Evolutionary conservation across 768 basidiomycete genomes (phyloP).

Genomic region (Termitomyces sp.): DNA sequence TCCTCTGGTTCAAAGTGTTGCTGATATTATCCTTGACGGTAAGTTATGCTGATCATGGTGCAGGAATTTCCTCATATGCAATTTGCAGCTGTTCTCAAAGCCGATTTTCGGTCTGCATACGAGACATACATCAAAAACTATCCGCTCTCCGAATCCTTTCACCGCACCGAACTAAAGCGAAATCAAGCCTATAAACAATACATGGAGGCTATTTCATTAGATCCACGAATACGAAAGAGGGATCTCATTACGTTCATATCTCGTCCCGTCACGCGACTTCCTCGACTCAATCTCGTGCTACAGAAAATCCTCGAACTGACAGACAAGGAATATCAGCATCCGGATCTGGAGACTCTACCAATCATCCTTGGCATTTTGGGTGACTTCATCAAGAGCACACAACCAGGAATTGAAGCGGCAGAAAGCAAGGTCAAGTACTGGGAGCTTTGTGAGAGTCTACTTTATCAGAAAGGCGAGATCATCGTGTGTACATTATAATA

Average conservation of each 20-base stretch:
- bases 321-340: conserved; percentile 64
- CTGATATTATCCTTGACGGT: conserved; percentile 86
- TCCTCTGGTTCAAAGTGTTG: conserved; percentile 77
- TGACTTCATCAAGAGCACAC: conserved; percentile 77
- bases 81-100: conserved; percentile 39
- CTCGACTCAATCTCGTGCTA: conserved; percentile 72
- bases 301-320: conserved; percentile 69
- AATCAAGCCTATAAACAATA: conserved; percentile 71
- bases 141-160: conserved; percentile 79
- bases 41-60: conserved; percentile 20
- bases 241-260: conserved; percentile 83
- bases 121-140: conserved; percentile 88
- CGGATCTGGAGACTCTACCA: conserved; percentile 76
- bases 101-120: conserved; percentile 62
- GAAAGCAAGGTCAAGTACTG: conserved; percentile 89
- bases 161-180: conserved; percentile 70
- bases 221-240: conserved; percentile 69
- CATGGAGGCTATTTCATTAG: conserved; percentile 56
- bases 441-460: conserved; percentile 73
- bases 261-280: conserved; percentile 86
- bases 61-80: conserved; percentile 1
- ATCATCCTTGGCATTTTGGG: conserved; percentile 66
- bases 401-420: conserved; percentile 89
- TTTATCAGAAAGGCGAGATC: conserved; percentile 77
- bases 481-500: conserved; percentile 50